Percentiles rank a stretch among this genome's conserved stretches.
These are phyloP conservation scores for Globisporangium nunn DNA, from an alignment of 352 stramenopile genomes.

Conservation along the genomic window DNA sequence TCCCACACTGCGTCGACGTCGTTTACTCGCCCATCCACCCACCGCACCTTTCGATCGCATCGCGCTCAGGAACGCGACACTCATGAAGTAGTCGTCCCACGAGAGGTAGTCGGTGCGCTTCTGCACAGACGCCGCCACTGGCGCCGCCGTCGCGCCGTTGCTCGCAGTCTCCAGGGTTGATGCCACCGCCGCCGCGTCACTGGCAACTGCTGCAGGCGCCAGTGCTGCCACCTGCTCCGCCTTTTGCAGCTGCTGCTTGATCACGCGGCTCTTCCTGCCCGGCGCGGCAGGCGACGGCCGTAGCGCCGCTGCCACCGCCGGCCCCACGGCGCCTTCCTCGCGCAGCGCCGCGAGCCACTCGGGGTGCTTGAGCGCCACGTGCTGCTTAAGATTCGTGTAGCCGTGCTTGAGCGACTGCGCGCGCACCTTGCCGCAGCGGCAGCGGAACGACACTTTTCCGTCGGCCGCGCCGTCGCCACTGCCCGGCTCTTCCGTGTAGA, in stretches of 20 bases:
- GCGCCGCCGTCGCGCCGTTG: no score
- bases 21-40: neutral
- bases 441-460: constrained; percentile 33
- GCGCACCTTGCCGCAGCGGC: constrained; percentile 54
- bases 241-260: neutral
- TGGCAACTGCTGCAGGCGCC: neutral
- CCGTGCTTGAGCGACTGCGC: constrained; percentile 44
- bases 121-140: constrained; percentile 3
- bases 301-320: constrained; percentile 9
- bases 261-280: neutral
- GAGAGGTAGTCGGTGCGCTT: constrained; percentile 91
- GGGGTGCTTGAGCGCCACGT: constrained; percentile 55
- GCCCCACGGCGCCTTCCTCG: constrained; percentile 17
- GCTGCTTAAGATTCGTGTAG: constrained; percentile 63
- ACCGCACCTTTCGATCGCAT: constrained; percentile 95
- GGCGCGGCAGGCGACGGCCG: neutral
- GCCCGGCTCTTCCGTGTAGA: constrained; percentile 26
- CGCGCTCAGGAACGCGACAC: constrained; percentile 96
- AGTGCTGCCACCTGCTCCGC: no score
- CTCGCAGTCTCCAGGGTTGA: neutral
- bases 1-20: neutral
- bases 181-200: constrained; percentile 1
- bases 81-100: constrained; percentile 99
- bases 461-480: constrained; percentile 5
- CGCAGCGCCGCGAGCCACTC: constrained; percentile 35